Evolutionary conservation across 1,284 basidiomycete species (phyloP).

Genomic region (Coniferiporia sulphurascens): DNA sequence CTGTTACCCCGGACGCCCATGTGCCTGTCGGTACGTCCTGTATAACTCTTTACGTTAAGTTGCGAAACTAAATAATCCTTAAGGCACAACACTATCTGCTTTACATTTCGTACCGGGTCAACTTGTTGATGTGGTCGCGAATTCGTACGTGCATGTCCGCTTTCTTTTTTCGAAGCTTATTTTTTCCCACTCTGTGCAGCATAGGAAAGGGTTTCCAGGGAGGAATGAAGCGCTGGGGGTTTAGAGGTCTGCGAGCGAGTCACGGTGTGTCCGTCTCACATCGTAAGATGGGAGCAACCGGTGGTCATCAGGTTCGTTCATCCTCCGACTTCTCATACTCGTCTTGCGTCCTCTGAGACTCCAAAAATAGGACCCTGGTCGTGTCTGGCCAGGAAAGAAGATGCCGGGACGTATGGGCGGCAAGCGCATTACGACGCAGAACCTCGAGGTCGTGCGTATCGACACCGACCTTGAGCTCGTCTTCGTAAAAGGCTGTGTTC

Average conservation of each 20-base stretch:
- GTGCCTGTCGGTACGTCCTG: slow-evolving; percentile 72
- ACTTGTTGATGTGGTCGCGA: slow-evolving; percentile 90
- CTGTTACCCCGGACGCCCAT: slow-evolving; percentile 84
- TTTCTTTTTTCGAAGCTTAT: not conserved
- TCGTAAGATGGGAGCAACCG: slow-evolving; percentile 90
- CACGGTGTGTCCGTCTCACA: slow-evolving; percentile 97
- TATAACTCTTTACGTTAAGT: slow-evolving; percentile 1
- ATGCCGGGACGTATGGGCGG: slow-evolving; percentile 96
- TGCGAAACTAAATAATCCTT: slow-evolving; percentile 8
- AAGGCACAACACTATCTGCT: slow-evolving; percentile 86
- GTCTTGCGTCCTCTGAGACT: slow-evolving; percentile 13
- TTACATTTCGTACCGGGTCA: slow-evolving; percentile 98
- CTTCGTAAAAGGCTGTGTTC: slow-evolving; percentile 76
- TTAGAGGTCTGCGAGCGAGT: slow-evolving; percentile 87
- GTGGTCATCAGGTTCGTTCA: slow-evolving; percentile 81
- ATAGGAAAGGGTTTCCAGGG: slow-evolving; percentile 98
- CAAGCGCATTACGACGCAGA: slow-evolving; percentile 80
- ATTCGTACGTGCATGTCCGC: slow-evolving; percentile 57
- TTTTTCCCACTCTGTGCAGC: slow-evolving; percentile 39
- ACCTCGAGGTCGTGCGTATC: slow-evolving; percentile 85
- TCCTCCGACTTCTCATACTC: slow-evolving; percentile 7
- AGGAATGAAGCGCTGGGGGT: slow-evolving; percentile 96
- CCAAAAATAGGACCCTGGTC: slow-evolving; percentile 76
- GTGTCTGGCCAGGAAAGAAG: slow-evolving; percentile 95
- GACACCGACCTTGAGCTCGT: slow-evolving; percentile 84